Percentiles rank a stretch among this genome's conserved stretches.
Conservation (phyloP, 805 yeast genomes). For the Priceomyces melissophilus region DNA sequence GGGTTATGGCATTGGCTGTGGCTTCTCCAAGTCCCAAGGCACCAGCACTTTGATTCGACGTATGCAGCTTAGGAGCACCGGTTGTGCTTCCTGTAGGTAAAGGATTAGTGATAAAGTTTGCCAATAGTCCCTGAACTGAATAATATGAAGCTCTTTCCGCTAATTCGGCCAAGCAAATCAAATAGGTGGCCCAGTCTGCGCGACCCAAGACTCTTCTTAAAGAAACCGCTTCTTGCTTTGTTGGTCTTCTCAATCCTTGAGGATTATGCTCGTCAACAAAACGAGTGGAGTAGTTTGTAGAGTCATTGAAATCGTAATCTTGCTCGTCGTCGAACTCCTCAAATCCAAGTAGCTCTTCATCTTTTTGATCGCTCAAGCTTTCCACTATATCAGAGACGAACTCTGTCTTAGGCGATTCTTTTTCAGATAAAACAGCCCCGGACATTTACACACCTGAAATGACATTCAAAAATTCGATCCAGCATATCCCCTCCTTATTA, state of each 20-base stretch:
- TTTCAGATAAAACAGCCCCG: no score
- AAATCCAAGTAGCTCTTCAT: no score
- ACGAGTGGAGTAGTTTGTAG: slow-evolving; percentile 17
- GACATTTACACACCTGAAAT: no score
- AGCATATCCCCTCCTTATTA: no score
- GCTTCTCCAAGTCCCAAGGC: slow-evolving; percentile 47
- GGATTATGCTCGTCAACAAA: slow-evolving; percentile 35
- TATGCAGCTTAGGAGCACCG: slow-evolving; percentile 34
- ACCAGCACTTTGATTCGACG: slow-evolving; percentile 42
- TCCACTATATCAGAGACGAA: no score
- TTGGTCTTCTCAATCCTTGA: slow-evolving; percentile 34
- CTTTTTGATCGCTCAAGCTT: no score
- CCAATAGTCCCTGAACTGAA: slow-evolving; percentile 41
- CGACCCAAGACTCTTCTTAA: slow-evolving; percentile 41
- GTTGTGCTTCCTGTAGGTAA: slow-evolving; percentile 47
- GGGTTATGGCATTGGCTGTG: slow-evolving; percentile 46
- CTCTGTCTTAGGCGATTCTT: no score
- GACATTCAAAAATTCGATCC: no score
- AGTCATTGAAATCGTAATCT: slow-evolving; percentile 19
- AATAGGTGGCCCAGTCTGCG: slow-evolving; percentile 47
- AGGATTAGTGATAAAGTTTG: slow-evolving; percentile 52
- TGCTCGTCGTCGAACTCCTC: background rate
- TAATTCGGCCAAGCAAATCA: slow-evolving; percentile 49
- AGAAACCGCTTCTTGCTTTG: slow-evolving; percentile 20
- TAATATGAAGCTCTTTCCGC: slow-evolving; percentile 57